These are phyloP conservation scores for Panaeolus cyanescens DNA, from an alignment of 768 basidiomycete species.

Conservation along the genomic window DNA sequence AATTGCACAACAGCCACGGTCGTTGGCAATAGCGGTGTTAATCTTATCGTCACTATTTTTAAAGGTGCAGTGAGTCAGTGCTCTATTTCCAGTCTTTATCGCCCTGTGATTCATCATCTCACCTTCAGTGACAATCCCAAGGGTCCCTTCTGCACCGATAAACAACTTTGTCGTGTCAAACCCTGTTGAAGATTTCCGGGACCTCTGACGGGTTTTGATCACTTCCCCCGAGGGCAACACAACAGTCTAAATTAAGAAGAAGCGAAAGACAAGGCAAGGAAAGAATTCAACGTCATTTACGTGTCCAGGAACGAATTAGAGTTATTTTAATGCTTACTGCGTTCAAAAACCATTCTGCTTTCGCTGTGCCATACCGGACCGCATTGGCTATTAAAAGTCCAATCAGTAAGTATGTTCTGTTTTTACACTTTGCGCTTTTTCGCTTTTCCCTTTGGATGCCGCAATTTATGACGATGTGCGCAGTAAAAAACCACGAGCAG, in stretches of 20 bases:
- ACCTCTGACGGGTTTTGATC: slow-evolving; percentile 81
- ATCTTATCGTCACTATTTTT: slow-evolving; percentile 67
- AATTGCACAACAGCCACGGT: slow-evolving; percentile 85
- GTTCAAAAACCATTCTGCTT: slow-evolving; percentile 90
- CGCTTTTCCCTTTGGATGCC: background rate
- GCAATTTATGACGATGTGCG: background rate
- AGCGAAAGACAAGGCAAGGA: background rate
- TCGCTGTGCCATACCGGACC: slow-evolving; percentile 86
- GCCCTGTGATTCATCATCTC: background rate
- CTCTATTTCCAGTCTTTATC: background rate
- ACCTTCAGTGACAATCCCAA: slow-evolving; percentile 92
- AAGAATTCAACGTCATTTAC: slow-evolving; percentile 24
- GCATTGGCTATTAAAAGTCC: slow-evolving; percentile 56
- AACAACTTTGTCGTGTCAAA: slow-evolving; percentile 86
- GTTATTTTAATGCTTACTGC: slow-evolving; percentile 41
- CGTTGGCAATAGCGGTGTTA: slow-evolving; percentile 82
- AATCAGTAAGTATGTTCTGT: background rate
- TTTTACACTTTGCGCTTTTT: background rate
- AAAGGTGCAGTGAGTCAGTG: background rate
- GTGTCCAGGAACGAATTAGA: background rate
- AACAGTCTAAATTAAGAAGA: slow-evolving; percentile 58
- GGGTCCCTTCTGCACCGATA: slow-evolving; percentile 77
- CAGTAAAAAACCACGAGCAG: background rate
- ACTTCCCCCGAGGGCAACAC: slow-evolving; percentile 88
- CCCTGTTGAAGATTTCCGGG: slow-evolving; percentile 86